These are phyloP conservation scores for Penicillium sp. DNA, from an alignment of 2,329 filamentous ascomycete genomes.

Conservation along the genomic window DNA sequence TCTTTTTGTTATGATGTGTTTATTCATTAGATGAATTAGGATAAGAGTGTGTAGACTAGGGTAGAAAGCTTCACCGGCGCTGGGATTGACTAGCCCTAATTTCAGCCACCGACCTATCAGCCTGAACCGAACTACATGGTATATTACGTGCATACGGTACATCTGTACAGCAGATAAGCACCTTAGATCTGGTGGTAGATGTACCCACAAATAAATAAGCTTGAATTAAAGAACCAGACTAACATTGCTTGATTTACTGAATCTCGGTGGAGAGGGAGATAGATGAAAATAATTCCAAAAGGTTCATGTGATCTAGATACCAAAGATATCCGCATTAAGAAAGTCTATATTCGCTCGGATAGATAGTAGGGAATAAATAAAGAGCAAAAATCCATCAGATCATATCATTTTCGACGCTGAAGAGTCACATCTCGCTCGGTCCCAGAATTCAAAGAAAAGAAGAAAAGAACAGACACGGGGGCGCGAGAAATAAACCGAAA, in stretches of 20 bases:
- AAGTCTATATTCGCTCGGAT: constrained; percentile 2
- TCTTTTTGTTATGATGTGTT: background rate
- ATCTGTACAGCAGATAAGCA: background rate
- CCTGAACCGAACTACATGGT: background rate
- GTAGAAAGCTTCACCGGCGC: background rate
- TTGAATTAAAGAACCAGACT: background rate
- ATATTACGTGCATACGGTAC: background rate
- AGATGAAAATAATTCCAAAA: background rate
- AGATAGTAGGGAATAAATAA: background rate
- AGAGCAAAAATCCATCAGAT: constrained; percentile 10
- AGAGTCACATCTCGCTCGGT: constrained; percentile 1
- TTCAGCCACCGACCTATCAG: background rate
- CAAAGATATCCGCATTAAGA: constrained; percentile 6
- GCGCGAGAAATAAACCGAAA: background rate
- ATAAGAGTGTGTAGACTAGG: background rate
- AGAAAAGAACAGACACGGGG: background rate
- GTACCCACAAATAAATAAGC: background rate
- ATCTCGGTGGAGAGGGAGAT: constrained; percentile 22
- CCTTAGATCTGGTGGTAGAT: background rate
- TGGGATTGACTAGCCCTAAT: background rate
- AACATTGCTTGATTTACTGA: background rate
- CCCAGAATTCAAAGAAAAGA: background rate
- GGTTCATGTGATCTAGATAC: constrained; percentile 7
- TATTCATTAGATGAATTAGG: background rate
- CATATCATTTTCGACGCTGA: constrained; percentile 8